Evolutionary conservation across 768 basidiomycete species (phyloP), one percentile per base, ranked within the genome.

Genomic region (Lactifluus volemus): DNA sequence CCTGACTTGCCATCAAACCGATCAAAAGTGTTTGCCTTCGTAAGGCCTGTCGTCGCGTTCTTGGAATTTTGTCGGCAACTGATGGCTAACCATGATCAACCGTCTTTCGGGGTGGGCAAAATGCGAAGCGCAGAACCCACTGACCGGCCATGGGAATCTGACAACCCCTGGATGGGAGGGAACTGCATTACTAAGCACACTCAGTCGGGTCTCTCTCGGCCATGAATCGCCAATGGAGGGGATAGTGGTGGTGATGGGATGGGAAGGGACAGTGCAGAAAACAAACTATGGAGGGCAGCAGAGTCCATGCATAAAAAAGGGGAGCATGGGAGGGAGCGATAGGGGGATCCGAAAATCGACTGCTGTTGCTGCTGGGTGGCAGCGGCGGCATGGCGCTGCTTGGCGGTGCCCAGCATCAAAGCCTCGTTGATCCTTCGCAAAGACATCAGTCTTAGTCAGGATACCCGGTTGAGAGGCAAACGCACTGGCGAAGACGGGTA

Each of bases 321-420:
- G 32, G 39, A 17, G 42, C 36, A 49, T 10, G 45, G 49, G 30
- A 45, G 34, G 59, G 36, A 15, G 0, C 64, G 42, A 63, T 12
- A 25, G 5, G 15, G 4, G 73, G 74, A 78, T 83, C 76, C 83
- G 72, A 78, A 78, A 58, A 68, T 67, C 52, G 76, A 73, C 71
- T 67, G 72, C 71, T 68, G 72, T 65, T 74, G 76, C 42, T 71
- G 70, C 68, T 79, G 71, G 55, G 81, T 78, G 42, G 82, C 81
- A 50, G 79, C 78, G 8, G 77, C 78, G 49, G 81, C 83, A 70
- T 83, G 83, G 67, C 82, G 75, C 67, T 88, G 88, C 73, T 86
- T 85, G 48, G 88, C 86, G 60, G 87, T 86, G 72, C 84, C 82
- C 71, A 92, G 83, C 88, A 91, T 92, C 72, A 93, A 80, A 45